A percentile compares a stretch with the other conserved stretches of the same genome.
These are phyloP conservation scores for Aspergillus cristatus DNA, from an alignment of 495 filamentous ascomycete species.

Conservation along the genomic window DNA sequence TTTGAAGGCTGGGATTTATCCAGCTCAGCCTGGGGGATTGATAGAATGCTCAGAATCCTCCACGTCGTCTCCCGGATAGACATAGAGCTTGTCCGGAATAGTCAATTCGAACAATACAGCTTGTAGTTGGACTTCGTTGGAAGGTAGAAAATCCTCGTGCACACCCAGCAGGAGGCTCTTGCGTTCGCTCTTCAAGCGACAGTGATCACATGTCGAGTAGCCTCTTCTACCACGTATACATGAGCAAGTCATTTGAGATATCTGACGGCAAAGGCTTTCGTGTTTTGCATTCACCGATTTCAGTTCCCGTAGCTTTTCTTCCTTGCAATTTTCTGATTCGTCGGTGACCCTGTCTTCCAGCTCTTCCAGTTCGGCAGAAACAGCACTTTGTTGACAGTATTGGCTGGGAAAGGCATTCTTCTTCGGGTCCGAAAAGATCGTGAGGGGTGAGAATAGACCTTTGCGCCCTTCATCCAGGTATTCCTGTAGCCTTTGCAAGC, in stretches of 20 bases:
- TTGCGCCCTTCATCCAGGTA: slow-evolving; percentile 34
- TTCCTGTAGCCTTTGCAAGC: slow-evolving; percentile 37
- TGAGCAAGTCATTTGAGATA: slow-evolving; percentile 21
- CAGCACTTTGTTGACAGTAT: slow-evolving; percentile 13
- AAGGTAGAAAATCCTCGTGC: slow-evolving; percentile 54
- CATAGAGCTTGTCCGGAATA: slow-evolving; percentile 29
- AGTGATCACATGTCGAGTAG: slow-evolving; percentile 24
- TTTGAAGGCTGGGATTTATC: background rate
- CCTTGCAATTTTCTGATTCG: slow-evolving; percentile 19
- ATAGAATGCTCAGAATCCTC: slow-evolving; percentile 30
- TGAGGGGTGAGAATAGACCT: too few species aligned
- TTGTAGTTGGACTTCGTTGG: slow-evolving; percentile 14
- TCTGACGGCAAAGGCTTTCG: slow-evolving; percentile 23
- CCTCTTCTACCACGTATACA: slow-evolving; percentile 14
- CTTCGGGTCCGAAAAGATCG: background rate
- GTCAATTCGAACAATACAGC: slow-evolving; percentile 49
- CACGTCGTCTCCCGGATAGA: slow-evolving; percentile 47
- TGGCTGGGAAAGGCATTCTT: slow-evolving; percentile 32
- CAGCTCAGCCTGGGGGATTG: background rate
- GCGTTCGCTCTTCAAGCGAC: slow-evolving; percentile 19
- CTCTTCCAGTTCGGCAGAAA: slow-evolving; percentile 6
- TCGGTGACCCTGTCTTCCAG: slow-evolving; percentile 22
- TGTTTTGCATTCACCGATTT: slow-evolving; percentile 22
- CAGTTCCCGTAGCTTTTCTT: slow-evolving; percentile 34
- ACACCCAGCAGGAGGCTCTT: slow-evolving; percentile 38